Evolutionary conservation across 192 early-diverging fungal species (phyloP).

Genomic region (Coemansia sp.): DNA sequence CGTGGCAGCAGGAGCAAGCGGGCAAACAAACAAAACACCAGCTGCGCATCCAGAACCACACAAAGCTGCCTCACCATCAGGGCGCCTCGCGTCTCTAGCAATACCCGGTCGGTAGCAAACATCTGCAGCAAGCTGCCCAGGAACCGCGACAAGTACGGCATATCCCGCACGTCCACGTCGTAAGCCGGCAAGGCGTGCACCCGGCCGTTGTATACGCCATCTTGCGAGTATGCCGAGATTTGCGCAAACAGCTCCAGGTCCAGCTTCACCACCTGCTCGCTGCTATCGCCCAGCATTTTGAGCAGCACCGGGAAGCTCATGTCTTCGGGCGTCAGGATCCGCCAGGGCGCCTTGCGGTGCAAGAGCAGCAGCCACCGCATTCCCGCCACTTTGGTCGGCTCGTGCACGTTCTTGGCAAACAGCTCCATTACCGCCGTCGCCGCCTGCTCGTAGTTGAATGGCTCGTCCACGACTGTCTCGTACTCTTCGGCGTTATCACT

Average conservation of each 20-base stretch:
- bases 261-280: constrained; percentile 91
- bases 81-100: constrained; percentile 86
- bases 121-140: constrained; percentile 85
- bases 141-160: constrained; percentile 78
- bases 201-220: background rate
- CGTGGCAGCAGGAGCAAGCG: constrained; percentile 71
- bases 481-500: background rate
- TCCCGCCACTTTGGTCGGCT: constrained; percentile 87
- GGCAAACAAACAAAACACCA: constrained; percentile 85
- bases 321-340: constrained; percentile 86
- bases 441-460: constrained; percentile 82
- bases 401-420: constrained; percentile 74
- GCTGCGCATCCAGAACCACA: constrained; percentile 82
- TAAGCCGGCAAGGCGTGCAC: background rate
- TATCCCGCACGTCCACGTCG: constrained; percentile 7
- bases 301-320: constrained; percentile 83
- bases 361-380: constrained; percentile 98
- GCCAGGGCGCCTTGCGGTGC: constrained; percentile 83
- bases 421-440: constrained; percentile 72
- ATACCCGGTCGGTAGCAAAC: constrained; percentile 82
- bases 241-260: constrained; percentile 94
- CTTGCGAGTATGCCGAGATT: constrained; percentile 58
- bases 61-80: constrained; percentile 95
- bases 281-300: constrained; percentile 87
- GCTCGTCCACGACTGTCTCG: constrained; percentile 46